Conservation (phyloP, 2,329 filamentous ascomycete genomes). For the Colletotrichum simmondsii region DNA sequence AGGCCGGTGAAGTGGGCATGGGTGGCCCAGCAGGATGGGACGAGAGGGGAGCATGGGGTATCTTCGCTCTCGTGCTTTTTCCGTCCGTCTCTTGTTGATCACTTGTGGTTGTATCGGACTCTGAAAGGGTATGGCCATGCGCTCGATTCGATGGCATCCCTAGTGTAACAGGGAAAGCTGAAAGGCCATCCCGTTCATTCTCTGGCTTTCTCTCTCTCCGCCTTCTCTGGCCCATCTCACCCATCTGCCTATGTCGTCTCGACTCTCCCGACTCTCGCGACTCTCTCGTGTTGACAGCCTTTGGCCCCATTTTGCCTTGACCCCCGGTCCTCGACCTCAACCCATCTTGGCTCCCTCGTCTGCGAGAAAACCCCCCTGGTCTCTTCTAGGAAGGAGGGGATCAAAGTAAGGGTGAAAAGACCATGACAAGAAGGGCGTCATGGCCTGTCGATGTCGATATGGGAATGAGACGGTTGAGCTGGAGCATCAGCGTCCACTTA, state of each 20-base stretch:
- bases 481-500: background rate
- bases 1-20: conserved; percentile 5
- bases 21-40: conserved; percentile 4
- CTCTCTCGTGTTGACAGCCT: background rate
- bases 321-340: background rate
- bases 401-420: background rate
- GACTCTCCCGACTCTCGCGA: background rate
- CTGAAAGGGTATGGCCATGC: background rate
- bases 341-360: background rate
- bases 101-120: background rate
- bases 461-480: background rate
- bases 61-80: conserved; percentile 7
- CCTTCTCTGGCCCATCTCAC: too few relatives aligned
- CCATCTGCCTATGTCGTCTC: too few relatives aligned
- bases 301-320: background rate
- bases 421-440: background rate
- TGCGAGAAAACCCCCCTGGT: background rate
- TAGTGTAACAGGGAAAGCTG: background rate
- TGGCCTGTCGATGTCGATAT: background rate
- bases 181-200: background rate
- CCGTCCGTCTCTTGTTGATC: conserved; percentile 5
- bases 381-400: background rate
- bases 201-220: too few relatives aligned
- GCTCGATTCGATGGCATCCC: background rate
- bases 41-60: background rate